Base-by-base conservation (phyloP, 441 rosid species). In the Rhodomyrtus psidioides region DNA sequence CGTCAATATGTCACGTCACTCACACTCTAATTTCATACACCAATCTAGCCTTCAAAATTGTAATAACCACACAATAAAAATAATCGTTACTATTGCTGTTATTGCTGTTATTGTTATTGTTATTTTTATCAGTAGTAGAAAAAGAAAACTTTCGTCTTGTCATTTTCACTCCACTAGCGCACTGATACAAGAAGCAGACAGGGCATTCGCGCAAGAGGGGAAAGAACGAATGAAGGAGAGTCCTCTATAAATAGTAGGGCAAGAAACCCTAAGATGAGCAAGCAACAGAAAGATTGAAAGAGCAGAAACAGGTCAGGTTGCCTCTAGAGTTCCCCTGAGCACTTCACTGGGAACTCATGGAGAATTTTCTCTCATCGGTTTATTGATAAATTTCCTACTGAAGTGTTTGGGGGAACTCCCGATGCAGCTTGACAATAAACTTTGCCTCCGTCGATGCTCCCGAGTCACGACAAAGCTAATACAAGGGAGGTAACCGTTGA, bases 271-370 rank as follows among this genome's bases (percentile, higher is more conserved):
- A 58, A 84, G 17, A 28, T 42, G 21, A 21, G 55, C 42, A 65
- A 65, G 76, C 46, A 65, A 65, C 76, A 65, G 26, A 65, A 65
- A 17, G 46, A 65, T 34, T 30, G 46, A 65, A 65, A 34, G 24
- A 30, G 14, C 13, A 46, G 12, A 65, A 19, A 65, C 14, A 65
- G 46, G 87, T 88, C 90, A 84, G 57, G 85, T 88, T 82, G 86
- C 90, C 83, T 89, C 92, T 84, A 85, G 92, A 88, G 93, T 91
- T 88, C 92, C 91, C 90, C 85, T 84, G 90, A 90, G 56, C 93
- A 92, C 91, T 91, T 92, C 94, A 92, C 58, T 89, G 88, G 87
- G 86, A 57, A 55, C 53, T 34, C 13, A 23, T 15, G 7, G 16
- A 44, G 62, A 85, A 83, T 85, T 65, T 42, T 54, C n/a, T 55